Evolutionary conservation across 2,329 filamentous ascomycete species (phyloP), one percentile per base, ranked within the genome.

Genomic region (Biscogniauxia sp.): DNA sequence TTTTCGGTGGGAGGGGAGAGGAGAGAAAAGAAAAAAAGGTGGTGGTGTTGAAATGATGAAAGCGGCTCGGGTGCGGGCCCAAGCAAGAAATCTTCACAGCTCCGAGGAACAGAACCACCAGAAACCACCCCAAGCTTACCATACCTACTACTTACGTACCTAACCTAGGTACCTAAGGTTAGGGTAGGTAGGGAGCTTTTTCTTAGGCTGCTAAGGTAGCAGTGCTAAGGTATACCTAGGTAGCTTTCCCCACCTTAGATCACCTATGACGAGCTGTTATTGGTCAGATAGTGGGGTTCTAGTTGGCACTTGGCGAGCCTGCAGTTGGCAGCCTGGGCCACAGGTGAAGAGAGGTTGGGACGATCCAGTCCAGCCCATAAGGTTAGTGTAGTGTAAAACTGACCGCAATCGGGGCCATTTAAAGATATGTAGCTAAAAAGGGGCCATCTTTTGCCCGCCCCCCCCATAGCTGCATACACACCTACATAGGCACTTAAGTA

Each of bases 11-110:
- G 28, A 32, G 11, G 28, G 6, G 28, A 32, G 11, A 32, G 11
- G 6, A 7, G 6, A 59, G 61, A 28, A 32, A 53, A 55, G 13
- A 41, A 57, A 56, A 11, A 25, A 51, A 55, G 52, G 59, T 41
- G 62, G 61, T 59, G 50, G 59, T 55, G 58, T 25, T 66, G 65
- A 60, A 60, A 72, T 72, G 70, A 72, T 71, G 70, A 71, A 71
- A 72, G 69, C 69, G 71, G 69, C 67, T 70, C 68, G 61, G 51
- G 55, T 59, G 57, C 59, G 55, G 55, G 55, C 56, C 51, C 17
- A 60, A 62, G 66, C 19, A 60, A 62, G 66, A 20, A 52, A 26
- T 26, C 20, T 26, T 52, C 20, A 26, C 50, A 5, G 49, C n/a
- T 51, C n/a, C 9, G 49, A 45, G 37, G 9, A 32, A 32, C 4